Base-by-base conservation (phyloP, 225 moss, liverwort and hornwort genomes). In the Pseudisothecium myosuroides region DNA sequence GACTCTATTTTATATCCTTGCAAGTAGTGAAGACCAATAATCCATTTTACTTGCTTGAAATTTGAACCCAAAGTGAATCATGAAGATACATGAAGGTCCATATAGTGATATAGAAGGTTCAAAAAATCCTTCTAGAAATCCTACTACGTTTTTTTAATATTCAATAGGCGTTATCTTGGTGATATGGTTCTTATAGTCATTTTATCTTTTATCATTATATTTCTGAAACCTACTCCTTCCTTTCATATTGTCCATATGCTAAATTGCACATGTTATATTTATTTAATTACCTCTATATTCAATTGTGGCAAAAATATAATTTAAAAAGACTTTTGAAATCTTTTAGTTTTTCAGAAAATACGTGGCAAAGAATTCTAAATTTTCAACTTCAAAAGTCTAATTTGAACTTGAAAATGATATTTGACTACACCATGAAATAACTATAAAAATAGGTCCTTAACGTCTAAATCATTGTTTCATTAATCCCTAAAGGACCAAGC, bases 341-440 rank as follows among this genome's bases (percentile, higher is more conserved):
- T 49, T 49, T 31, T 75, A 2, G 2, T 47, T 75, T 10, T 2
- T 17, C 2, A 28, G 2, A 49, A 49, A 75, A 75, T 6, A 7
- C 4, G 19, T 75, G 4, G 6, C 49, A 75, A 75, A 47, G 1
- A 49, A 75, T 49, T 19, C 12, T 31, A 75, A 49, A 6, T 27
- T 31, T 74, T 11, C 14, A 75, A 12, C 4, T 31, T 11, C 12
- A 2, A 47, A 49, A 75, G 31, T 18, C 2, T 31, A 31, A 31
- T 19, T 75, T 19, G 19, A 49, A 75, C 7, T 19, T 31, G 31
- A 32, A 29, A 49, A 31, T 18, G 19, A 19, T 49, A 31, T 32
- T 43, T 20, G 1, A 49, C 0, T 49, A 0, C 12, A 31, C 11
- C 1, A 17, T 3, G 18, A 11, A 6, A 17, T 74, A 4, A 10